Percentiles rank a stretch among this genome's conserved stretches.
These are phyloP conservation scores for Brasenia schreberi DNA, from an alignment of 164 flowering plant genomes.

Conservation along the genomic window DNA sequence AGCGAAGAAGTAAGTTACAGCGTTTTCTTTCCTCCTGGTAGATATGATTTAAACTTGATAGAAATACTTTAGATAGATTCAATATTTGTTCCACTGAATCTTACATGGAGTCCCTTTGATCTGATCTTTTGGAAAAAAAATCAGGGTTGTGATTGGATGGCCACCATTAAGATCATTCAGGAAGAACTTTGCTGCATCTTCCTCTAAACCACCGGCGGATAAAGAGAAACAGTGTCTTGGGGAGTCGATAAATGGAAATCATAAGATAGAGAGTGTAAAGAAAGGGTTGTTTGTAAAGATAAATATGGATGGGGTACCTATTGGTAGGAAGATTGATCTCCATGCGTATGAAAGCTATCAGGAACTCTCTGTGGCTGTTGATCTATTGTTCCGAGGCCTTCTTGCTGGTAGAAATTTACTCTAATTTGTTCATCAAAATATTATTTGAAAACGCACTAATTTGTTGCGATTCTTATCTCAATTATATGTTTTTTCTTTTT, in stretches of 20 bases:
- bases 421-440: background rate
- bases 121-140: constrained; percentile 21
- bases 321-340: constrained; percentile 90
- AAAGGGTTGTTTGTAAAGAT: constrained; percentile 79
- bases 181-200: constrained; percentile 64
- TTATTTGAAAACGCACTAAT: background rate
- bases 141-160: constrained; percentile 89
- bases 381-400: constrained; percentile 82
- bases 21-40: constrained; percentile 1
- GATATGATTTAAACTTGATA: background rate
- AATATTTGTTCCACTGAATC: too few relatives aligned
- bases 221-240: constrained; percentile 1
- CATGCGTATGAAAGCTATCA: constrained; percentile 68
- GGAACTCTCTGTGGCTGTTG: constrained; percentile 68
- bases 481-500: background rate
- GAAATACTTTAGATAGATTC: background rate
- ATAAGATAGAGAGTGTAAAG: constrained; percentile 16
- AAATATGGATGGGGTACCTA: constrained; percentile 97
- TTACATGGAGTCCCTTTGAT: background rate
- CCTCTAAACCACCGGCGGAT: constrained; percentile 26
- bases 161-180: constrained; percentile 88
- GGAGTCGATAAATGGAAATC: constrained; percentile 24
- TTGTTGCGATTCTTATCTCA: background rate
- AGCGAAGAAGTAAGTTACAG: constrained; percentile 39
- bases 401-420: constrained; percentile 45